Evolutionary conservation across 345 rosid species (phyloP), one percentile per base, ranked within the genome.

Genomic region (Populus deltoides): DNA sequence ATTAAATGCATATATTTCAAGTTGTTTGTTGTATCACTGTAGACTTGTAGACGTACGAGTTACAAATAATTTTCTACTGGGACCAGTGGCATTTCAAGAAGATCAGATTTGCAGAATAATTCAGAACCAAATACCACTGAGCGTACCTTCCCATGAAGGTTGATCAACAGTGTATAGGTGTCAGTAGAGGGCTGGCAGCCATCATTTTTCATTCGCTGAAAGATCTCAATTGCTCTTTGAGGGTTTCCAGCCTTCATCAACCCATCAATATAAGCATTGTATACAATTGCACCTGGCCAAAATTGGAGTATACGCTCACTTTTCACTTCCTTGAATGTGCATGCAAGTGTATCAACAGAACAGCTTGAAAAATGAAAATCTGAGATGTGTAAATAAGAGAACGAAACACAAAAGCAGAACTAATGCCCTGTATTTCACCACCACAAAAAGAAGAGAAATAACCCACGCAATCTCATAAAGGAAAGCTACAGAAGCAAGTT

Each of bases 121-220:
- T 36, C 49, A 66, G 70, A 65, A 78, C 2, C 43, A 66, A 59
- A 69, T 8, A 6, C 43, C 31, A 39, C 51, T 65, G 43, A 18
- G 41, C 68, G 76, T 45, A 93, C 98, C 97, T 91, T 94, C 74
- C 98, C 98, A 31, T 92, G 87, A 85, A 92, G 85, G 84, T 92
- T 94, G 80, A 94, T 92, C 91, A 94, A 85, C 86, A 92, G 63
- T 67, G 94, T 94, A 77, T 91, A 94, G n/a, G 98, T 93, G 71
- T 91, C 94, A 11, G 94, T 86, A 36, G 89, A 82, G 68, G 90
- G 90, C 69, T 87, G 86, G 85, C 94, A 90, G 68, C 80, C 66
- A 63, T 92, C 94, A 79, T 86, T 84, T 80, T 90, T 90, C 98
- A 94, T 92, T 84, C 94, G 86, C 73, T 84, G 85, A 81, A 86